Base-by-base conservation (phyloP, 2,329 filamentous ascomycete species). In the Escovopsis sp. region DNA sequence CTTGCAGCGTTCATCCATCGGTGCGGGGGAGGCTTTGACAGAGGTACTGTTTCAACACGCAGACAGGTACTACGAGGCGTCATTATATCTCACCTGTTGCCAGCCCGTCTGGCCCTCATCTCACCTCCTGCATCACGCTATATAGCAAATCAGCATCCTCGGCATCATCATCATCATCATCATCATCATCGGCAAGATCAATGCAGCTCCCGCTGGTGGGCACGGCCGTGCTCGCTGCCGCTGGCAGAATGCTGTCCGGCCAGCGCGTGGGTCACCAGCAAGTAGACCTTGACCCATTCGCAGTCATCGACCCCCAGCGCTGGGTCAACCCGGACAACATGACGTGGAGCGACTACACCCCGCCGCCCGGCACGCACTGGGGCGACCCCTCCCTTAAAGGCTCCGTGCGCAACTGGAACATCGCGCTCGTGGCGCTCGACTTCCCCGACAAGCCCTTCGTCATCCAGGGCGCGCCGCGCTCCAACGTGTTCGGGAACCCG, bases 281-380 rank as follows among this genome's bases (percentile, higher is more conserved):
- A n/a, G 27, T 36, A 33, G 20, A 20, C 4, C 20, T 20, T 27
- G 30, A 32, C 36, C 67, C 69, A 0, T 73, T 74, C 48, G 55
- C 60, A 13, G 56, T 68, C 3, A 58, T 73, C 31, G 70, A 74
- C 48, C 61, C 63, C 33, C 70, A 73, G 50, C 61, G 67, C 30
- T 71, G 68, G 65, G 65, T 67, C 7, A 71, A 71, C 44, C 68
- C 68, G 0, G 67, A 71, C 46, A 64, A 70, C 51, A 71, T 72
- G 68, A 70, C 66, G 9, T 70, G 66, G 67, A 61, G 51, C 6
- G 67, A 74, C 45, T 73, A 62, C 48, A 58, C 58, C 10, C 53
- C 55, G 13, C 66, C 66, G 1, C 70, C 70, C 0, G 64, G 61
- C 2, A 70, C 66, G 1, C 62, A 59, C 14, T 74, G 69, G 69